Conservation (phyloP, 495 filamentous ascomycete genomes). For the Aspergillus mulundensis region DNA sequence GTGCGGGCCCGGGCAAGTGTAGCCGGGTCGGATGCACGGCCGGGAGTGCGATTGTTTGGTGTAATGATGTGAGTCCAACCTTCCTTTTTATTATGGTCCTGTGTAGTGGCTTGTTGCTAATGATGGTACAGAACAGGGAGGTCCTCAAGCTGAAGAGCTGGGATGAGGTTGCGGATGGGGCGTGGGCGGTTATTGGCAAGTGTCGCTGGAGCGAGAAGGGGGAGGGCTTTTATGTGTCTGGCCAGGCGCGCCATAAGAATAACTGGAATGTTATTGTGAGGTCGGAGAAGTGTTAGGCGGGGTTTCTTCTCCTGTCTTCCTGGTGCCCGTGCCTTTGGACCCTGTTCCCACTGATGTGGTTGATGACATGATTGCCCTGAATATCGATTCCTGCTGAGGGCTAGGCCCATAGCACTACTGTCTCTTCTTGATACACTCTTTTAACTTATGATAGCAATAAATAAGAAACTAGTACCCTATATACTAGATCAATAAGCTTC, state of each 20-base stretch:
- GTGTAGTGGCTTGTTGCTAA: not conserved
- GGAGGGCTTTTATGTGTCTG: not conserved
- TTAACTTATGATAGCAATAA: too few relatives aligned
- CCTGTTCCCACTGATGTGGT: too few relatives aligned
- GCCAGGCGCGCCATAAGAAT: not conserved
- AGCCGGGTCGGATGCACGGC: conserved; percentile 1
- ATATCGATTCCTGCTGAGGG: too few relatives aligned
- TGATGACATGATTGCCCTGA: too few relatives aligned
- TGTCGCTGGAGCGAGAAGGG: not conserved
- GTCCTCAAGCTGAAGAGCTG: not conserved
- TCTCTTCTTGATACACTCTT: too few relatives aligned
- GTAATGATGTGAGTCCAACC: conserved; percentile 5
- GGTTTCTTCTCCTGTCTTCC: too few relatives aligned
- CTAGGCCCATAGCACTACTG: too few relatives aligned
- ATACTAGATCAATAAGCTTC: not conserved
- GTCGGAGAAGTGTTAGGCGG: not conserved
- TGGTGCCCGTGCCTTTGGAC: too few relatives aligned
- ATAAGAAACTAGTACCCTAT: not conserved
- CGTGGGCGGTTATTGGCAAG: not conserved
- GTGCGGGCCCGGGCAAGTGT: not conserved
- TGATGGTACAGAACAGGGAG: not conserved
- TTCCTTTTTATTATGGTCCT: not conserved
- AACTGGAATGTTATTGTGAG: conserved; percentile 1
- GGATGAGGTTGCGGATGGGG: not conserved
- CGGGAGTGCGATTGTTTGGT: conserved; percentile 2